Percentiles rank a stretch among this genome's conserved stretches.
Conservation (phyloP, 2,329 filamentous ascomycete species). For the Phyllosticta paracitricarpa region DNA sequence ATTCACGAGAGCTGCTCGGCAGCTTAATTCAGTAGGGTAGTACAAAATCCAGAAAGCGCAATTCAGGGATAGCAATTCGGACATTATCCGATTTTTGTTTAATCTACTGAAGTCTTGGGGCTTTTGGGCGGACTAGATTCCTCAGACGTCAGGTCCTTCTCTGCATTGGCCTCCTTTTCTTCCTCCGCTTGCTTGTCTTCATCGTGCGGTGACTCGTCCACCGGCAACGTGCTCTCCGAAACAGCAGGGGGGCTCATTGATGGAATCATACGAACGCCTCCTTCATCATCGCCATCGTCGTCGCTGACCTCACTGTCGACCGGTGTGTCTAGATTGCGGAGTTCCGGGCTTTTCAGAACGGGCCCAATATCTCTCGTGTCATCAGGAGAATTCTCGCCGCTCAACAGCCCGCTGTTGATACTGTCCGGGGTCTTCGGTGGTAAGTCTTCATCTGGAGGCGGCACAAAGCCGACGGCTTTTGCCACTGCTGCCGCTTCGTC, state of each 20-base stretch:
- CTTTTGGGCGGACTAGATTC: neutral
- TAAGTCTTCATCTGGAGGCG: constrained; percentile 13
- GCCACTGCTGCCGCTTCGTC: constrained; percentile 42
- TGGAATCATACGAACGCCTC: constrained; percentile 14
- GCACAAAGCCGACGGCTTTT: constrained; percentile 37
- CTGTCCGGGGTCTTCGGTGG: constrained; percentile 12
- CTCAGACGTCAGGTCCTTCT: neutral
- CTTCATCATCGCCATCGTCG: constrained; percentile 24
- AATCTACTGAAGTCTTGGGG: neutral
- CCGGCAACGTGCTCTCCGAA: neutral
- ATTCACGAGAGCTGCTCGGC: too few relatives aligned
- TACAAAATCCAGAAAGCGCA: too few relatives aligned
- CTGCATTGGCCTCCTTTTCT: neutral
- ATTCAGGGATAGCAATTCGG: too few relatives aligned
- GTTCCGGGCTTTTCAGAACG: constrained; percentile 31
- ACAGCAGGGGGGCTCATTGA: neutral
- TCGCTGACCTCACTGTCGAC: constrained; percentile 26
- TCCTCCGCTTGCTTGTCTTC: neutral
- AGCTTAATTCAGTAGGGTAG: too few relatives aligned
- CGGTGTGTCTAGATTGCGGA: constrained; percentile 30
- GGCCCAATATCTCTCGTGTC: constrained; percentile 23
- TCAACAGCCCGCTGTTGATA: neutral
- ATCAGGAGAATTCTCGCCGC: constrained; percentile 15
- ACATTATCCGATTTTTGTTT: neutral
- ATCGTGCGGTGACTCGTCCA: neutral